Evolutionary conservation across 768 basidiomycete genomes (phyloP).

Genomic region (Nidula microcarpa): DNA sequence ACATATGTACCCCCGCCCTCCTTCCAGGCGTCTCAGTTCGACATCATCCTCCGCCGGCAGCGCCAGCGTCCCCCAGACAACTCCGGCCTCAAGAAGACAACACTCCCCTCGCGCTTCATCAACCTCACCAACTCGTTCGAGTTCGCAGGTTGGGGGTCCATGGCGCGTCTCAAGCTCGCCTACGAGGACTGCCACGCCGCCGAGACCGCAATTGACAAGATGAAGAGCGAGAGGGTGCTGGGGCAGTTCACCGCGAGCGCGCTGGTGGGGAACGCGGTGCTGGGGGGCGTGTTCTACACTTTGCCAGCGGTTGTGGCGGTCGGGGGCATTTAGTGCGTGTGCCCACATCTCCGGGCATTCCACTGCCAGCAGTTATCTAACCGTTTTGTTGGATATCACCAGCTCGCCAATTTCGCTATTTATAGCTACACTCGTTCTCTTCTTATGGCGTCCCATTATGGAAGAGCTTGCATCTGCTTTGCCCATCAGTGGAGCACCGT

Average conservation of each 20-base stretch:
- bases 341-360: neutral
- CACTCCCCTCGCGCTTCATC: conserved; percentile 56
- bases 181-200: conserved; percentile 36
- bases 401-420: conserved; percentile 72
- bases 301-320: conserved; percentile 62
- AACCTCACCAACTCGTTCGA: conserved; percentile 64
- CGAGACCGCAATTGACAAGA: conserved; percentile 19
- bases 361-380: no score
- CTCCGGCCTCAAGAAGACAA: conserved; percentile 34
- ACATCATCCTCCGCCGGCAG: conserved; percentile 59
- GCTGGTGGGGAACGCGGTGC: conserved; percentile 62
- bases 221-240: conserved; percentile 36
- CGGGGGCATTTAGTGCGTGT: conserved; percentile 58
- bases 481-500: conserved; percentile 68
- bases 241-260: conserved; percentile 67
- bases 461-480: conserved; percentile 68
- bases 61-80: conserved; percentile 41
- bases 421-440: conserved; percentile 56
- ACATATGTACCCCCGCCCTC: conserved; percentile 27
- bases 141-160: conserved; percentile 70
- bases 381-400: neutral
- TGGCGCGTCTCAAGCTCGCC: conserved; percentile 42
- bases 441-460: conserved; percentile 75
- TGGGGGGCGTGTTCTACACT: conserved; percentile 69
- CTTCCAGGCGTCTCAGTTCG: conserved; percentile 46